Conservation (phyloP, 225 moss, liverwort and hornwort species). For the Physcomitrium patens region DNA sequence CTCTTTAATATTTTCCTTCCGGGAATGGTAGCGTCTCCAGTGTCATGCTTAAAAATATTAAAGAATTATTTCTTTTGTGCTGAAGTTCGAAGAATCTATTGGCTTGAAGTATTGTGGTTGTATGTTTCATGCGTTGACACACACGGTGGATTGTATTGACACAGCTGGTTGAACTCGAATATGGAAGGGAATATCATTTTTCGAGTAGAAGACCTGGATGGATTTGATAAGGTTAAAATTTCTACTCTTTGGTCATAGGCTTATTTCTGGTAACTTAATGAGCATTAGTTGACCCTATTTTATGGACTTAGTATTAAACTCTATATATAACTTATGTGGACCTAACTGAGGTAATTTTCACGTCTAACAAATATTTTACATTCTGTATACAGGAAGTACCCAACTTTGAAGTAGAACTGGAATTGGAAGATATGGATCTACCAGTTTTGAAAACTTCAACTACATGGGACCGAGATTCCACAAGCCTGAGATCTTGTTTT, state of each 20-base stretch:
- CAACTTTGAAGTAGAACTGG: constrained; percentile 84
- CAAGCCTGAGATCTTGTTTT: constrained; percentile 20
- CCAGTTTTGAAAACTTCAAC: constrained; percentile 34
- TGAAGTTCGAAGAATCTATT: background rate
- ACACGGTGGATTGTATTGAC: constrained; percentile 22
- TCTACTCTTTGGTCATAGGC: background rate
- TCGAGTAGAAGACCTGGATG: constrained; percentile 74
- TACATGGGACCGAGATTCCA: constrained; percentile 17
- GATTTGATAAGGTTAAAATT: constrained; percentile 66
- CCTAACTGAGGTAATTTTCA: background rate
- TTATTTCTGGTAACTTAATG: background rate
- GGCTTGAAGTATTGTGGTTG: background rate
- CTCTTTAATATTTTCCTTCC: background rate
- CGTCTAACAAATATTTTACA: background rate
- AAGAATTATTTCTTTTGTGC: too few relatives aligned
- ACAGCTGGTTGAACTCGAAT: constrained; percentile 98
- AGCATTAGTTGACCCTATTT: too few relatives aligned
- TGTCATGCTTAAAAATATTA: background rate
- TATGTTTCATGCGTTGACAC: background rate
- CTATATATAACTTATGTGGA: too few relatives aligned
- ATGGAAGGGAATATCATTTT: constrained; percentile 56
- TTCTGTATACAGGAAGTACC: constrained; percentile 72
- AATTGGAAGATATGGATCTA: constrained; percentile 64
- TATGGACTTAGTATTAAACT: too few relatives aligned
- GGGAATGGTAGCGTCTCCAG: background rate